Evolutionary conservation across 805 yeast species (phyloP), one percentile per base, ranked within the genome.

Genomic region (Pichia nanzhaoensis): DNA sequence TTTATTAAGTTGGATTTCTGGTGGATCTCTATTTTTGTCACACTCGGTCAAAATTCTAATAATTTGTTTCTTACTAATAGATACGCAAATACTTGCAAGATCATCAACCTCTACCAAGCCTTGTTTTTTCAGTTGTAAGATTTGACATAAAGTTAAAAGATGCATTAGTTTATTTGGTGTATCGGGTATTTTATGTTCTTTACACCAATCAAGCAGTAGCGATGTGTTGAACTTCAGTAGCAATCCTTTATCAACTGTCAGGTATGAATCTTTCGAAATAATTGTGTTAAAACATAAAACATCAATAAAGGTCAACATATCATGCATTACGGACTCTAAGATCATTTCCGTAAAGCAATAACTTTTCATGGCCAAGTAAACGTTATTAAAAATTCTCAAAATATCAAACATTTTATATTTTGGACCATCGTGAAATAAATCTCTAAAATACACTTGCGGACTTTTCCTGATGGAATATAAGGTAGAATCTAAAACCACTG

Each of bases 131-230:
- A 48, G 30, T 31, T 39, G 41, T 18, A 48, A 30, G 21, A 51
- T 41, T 39, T 48, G 50, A 18, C 44, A 42, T 8, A 51, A 27
- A 3, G 50, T 41, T 17, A 48, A 45, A 21, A 46, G 7, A 36
- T 46, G 50, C 17, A 42, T 36, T 18, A 51, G 31, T 8, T 40
- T 38, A 22, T 39, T 41, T n/a, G 53, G 53, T 12, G 50, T 41
- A 36, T 51, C 48, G 7, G 50, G 42, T 9, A 51, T 34, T 16
- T 37, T 20, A 14, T 42, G 27, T 9, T 48, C 44, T 13, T 46
- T 45, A 27, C 53, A 51, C 53, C 53, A 51, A 10, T 46, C 49
- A 18, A 48, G 33, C 20, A 51, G 18, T 18, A 45, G 16, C 13
- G 48, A 38, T 9, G 46, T 19, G 10, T 51, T 51, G 14, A 16